Evolutionary conservation across 176 grass and related monocot genomes (phyloP), one percentile per base, ranked within the genome.

Genomic region (Otatea glauca): DNA sequence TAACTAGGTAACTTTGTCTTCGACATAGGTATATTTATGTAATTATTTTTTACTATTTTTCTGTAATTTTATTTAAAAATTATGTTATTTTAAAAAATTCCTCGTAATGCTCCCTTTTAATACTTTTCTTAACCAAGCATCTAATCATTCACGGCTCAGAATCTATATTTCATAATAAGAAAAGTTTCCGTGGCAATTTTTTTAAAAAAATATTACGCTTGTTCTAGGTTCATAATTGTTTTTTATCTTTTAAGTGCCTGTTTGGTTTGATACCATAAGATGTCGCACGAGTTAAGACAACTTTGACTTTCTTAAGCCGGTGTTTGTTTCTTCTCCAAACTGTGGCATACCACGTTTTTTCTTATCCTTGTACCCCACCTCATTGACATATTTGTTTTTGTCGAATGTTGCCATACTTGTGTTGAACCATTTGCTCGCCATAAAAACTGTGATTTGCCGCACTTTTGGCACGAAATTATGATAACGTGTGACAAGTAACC

Each of bases 51-150:
- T 37, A 37, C 4, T 37, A 37, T 37, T 37, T n/a, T n/a, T n/a
- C n/a, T n/a, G n/a, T 37, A 3, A 2, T n/a, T n/a, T n/a, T n/a
- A n/a, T n/a, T n/a, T n/a, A n/a, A n/a, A n/a, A n/a, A n/a, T n/a
- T n/a, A n/a, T n/a, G n/a, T n/a, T n/a, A n/a, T n/a, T n/a, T n/a
- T n/a, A 37, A 37, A 37, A 37, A 37, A 37, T 3, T 37, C 35
- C 35, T 59, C 20, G 0, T 25, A 86, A 69, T 86, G 73, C 56
- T 78, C 45, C 32, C 83, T 78, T 90, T 90, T 5, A 48, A 29
- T 38, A 65, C 14, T 21, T 77, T 35, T 72, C 49, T 58, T 82
- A n/a, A 68, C 60, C n/a, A n/a, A 59, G 4, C 58, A 65, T 16
- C 0, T 34, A 61, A 13, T 61, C n/a, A 25, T 60, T 60, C 58